Evolutionary conservation across 1,284 basidiomycete genomes (phyloP), one percentile per base, ranked within the genome.

Genomic region (Ganoderma sinense): DNA sequence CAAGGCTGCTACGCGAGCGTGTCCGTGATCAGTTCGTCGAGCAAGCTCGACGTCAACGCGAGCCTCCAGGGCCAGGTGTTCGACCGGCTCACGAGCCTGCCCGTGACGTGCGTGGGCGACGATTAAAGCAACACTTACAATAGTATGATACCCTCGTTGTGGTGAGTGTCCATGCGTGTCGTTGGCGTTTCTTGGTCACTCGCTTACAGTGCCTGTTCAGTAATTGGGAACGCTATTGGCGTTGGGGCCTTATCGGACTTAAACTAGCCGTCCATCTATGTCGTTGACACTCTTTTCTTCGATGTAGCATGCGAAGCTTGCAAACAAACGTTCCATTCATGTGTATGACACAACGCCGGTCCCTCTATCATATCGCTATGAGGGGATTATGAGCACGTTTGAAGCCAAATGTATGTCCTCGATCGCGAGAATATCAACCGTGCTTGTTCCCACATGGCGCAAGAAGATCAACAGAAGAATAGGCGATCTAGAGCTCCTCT

Each of bases 1-100:
- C 69, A 82, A n/a, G 78, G 77, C 70, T 88, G 87, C 73, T 83
- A 83, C 73, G 83, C 79, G 10, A 85, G 82, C 68, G 83, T 88
- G 41, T 85, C 84, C 56, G 85, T 87, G 20, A 81, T 86, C 67
- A 78, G 82, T 71, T 83, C 83, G n/a, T 77, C 72, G n/a, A 84
- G 76, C 16, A 85, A 86, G 80, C 71, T 70, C 43, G 86, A 88
- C 77, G 85, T 83, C 36, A 75, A 79, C 71, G 81, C 85, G 36
- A 74, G 75, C n/a, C 79, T 79, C n/a, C 86, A 88, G 75, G 78
- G 66, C 55, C 73, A 76, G 18, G 84, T 87, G 3, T 74, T 83
- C 73, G 75, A 80, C 33, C 80, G 81, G 64, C 69, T 87, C 33
- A 41, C 62, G 56, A 67, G 65, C 13, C 55, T 74, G 29, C 67